Percentiles rank a stretch among this genome's conserved stretches.
phyloP scores from a whole-genome alignment of 805 yeast genomes.

The Pachysolen tannophilus region DNA sequence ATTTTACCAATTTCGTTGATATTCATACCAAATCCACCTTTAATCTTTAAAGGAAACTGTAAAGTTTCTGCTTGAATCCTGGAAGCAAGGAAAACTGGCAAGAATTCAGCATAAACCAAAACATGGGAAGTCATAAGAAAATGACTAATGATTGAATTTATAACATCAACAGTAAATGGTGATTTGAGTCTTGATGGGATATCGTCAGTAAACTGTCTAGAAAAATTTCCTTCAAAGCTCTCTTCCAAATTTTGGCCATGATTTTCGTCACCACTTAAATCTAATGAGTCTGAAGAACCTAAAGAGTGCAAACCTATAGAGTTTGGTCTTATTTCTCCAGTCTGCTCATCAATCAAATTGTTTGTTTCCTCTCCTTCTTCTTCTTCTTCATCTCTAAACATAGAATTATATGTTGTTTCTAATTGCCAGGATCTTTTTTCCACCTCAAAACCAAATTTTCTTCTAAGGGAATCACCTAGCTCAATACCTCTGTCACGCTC shows the following conservation, averaged over 20 bases:
- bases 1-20: conserved; percentile 40
- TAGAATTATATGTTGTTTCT: background rate
- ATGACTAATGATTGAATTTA: conserved; percentile 26
- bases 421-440: background rate
- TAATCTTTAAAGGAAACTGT: conserved; percentile 38
- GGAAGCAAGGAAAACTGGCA: conserved; percentile 45
- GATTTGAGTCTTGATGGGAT: too few relatives aligned
- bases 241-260: background rate
- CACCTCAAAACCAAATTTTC: conserved; percentile 12
- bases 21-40: conserved; percentile 45
- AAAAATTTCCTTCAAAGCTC: too few relatives aligned
- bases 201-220: too few relatives aligned
- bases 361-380: background rate
- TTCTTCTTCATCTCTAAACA: background rate
- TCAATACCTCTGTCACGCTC: conserved; percentile 37
- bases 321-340: background rate
- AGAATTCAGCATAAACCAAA: conserved; percentile 41
- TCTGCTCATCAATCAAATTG: too few relatives aligned
- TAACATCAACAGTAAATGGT: conserved; percentile 22
- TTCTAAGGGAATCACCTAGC: conserved; percentile 29
- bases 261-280: too few relatives aligned
- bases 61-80: conserved; percentile 16
- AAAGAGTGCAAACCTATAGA: background rate
- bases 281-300: too few relatives aligned
- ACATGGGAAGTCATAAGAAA: conserved; percentile 37